These are phyloP conservation scores for Trichoderma gamsii DNA, from an alignment of 495 filamentous ascomycete genomes.

Conservation along the genomic window DNA sequence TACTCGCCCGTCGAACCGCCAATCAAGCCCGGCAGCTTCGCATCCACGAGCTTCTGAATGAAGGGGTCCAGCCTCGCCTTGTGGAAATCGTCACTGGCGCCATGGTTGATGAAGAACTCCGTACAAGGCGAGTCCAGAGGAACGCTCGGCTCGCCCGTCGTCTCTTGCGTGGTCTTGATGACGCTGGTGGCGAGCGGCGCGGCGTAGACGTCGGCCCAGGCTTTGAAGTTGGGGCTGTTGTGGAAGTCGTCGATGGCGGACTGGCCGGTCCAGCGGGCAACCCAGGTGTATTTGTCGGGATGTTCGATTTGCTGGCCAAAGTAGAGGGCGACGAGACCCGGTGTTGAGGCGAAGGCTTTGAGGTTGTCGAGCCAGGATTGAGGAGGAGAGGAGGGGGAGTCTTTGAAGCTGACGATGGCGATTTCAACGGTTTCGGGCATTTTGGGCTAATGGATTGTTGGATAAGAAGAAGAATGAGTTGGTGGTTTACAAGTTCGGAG, in stretches of 20 bases:
- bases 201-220: neutral
- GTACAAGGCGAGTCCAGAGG: neutral
- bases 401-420: slow-evolving; percentile 3
- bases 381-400: neutral
- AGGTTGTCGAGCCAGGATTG: neutral
- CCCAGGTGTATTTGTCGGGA: neutral
- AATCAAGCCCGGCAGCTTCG: neutral
- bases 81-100: neutral
- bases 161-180: neutral
- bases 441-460: neutral
- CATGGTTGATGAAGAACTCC: neutral
- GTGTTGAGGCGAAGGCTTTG: neutral
- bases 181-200: neutral
- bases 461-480: too few relatives aligned
- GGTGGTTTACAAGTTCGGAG: too few relatives aligned
- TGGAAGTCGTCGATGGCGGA: neutral
- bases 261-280: slow-evolving; percentile 4
- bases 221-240: neutral
- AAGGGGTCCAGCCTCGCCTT: neutral
- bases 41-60: neutral
- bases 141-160: neutral
- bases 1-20: neutral
- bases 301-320: slow-evolving; percentile 5
- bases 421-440: slow-evolving; percentile 4
- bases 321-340: neutral